These are phyloP conservation scores for Entomophthora muscae DNA, from an alignment of 371 early-diverging fungal genomes.

Conservation along the genomic window DNA sequence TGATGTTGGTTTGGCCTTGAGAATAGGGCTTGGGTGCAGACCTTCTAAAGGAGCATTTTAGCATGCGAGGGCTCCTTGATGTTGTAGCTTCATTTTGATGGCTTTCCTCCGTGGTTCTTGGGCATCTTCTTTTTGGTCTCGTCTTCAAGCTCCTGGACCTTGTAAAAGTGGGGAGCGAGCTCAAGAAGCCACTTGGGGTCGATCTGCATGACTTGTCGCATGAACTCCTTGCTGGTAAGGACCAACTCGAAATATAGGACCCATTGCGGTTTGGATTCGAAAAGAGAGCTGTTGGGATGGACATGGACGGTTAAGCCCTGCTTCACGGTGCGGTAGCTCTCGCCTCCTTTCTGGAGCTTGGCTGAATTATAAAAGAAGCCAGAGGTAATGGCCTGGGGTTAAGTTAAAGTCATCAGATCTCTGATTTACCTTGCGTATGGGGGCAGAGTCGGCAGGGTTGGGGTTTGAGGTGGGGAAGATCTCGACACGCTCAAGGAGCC, in stretches of 20 bases:
- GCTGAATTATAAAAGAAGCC: constrained; percentile 94
- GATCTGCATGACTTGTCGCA: constrained; percentile 89
- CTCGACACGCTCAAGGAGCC: constrained; percentile 84
- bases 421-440: constrained; percentile 46
- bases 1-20: no score
- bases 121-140: constrained; percentile 41
- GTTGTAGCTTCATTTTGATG: no score
- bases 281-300: constrained; percentile 77
- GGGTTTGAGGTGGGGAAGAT: constrained; percentile 57
- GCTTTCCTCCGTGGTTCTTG: constrained; percentile 13
- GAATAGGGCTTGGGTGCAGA: no score
- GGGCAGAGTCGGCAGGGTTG: constrained; percentile 52
- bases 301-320: constrained; percentile 79
- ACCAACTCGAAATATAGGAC: constrained; percentile 87
- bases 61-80: no score
- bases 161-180: constrained; percentile 74
- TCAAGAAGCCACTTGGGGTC: constrained; percentile 83
- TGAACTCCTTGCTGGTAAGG: constrained; percentile 82
- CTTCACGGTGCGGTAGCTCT: constrained; percentile 81
- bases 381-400: constrained; percentile 75
- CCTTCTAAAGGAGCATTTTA: no score
- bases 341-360: constrained; percentile 60
- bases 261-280: constrained; percentile 56
- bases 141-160: constrained; percentile 44
- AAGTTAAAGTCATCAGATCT: constrained; percentile 1